Conservation (phyloP, 306 rosid species). For the Begonia fuchsioides region DNA sequence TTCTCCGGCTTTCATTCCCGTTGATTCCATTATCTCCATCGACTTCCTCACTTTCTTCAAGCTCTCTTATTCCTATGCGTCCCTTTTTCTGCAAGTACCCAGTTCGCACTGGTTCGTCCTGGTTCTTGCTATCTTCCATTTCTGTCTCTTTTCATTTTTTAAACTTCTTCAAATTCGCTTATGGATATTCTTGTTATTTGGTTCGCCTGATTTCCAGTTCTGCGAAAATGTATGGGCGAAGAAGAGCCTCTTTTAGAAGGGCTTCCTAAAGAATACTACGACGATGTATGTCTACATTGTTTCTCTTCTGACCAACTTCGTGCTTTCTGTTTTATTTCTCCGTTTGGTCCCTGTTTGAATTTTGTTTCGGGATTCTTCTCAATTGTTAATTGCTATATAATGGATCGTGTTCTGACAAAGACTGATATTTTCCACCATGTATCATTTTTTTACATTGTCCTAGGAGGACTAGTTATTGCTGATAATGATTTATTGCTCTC, state of each 20-base stretch:
- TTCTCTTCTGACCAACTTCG: not conserved
- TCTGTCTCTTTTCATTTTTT: not conserved
- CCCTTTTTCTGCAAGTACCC: slow-evolving; percentile 14
- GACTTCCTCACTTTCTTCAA: slow-evolving; percentile 7
- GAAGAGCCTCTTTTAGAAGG: slow-evolving; percentile 59
- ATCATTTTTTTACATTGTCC: no score
- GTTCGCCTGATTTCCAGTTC: slow-evolving; percentile 21
- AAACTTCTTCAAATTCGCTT: not conserved
- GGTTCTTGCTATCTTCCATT: slow-evolving; percentile 1
- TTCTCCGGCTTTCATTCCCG: slow-evolving; percentile 16
- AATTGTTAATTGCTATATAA: not conserved
- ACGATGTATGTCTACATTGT: slow-evolving; percentile 44
- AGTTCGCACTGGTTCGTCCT: slow-evolving; percentile 28
- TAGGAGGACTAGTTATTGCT: no score
- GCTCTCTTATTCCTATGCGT: slow-evolving; percentile 5
- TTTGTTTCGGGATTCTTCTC: not conserved
- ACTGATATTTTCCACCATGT: no score
- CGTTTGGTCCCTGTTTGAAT: not conserved
- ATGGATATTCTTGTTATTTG: not conserved
- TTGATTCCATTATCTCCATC: slow-evolving; percentile 11
- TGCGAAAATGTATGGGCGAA: slow-evolving; percentile 33
- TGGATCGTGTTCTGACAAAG: no score
- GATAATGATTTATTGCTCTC: no score
- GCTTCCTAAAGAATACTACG: slow-evolving; percentile 82
- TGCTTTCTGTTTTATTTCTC: not conserved